Base-by-base conservation (phyloP, 179 eudicot genomes). In the Drosera spatulata region DNA sequence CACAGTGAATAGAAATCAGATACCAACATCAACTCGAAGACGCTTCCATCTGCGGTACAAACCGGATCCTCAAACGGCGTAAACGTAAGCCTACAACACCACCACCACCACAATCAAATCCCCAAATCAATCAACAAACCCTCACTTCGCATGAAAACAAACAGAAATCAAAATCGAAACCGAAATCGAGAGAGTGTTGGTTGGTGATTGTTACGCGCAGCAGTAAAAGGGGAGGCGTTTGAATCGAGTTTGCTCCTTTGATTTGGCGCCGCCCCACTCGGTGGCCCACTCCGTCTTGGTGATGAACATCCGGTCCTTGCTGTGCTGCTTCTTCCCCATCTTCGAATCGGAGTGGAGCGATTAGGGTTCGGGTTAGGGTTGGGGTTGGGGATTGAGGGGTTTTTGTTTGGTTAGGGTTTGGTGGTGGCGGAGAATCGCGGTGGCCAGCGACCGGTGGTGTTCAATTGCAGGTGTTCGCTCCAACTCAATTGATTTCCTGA, bases 271-370 rank as follows among this genome's bases (percentile, higher is more conserved):
- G 62, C 99, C 99, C 99, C 99, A 93, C 70, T 93, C 99, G 59
- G 99, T 93, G 52, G 99, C 99, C 99, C 97, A 93, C 62, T 93
- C 99, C 7, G 99, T 93, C 69, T 74, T 85, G 4, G 99, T 93
- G 0, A 93, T 79, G 79, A 62, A 93, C 97, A 93, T 89, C 0
- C 99, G 85, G 70, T 93, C 96, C 57, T 93, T 93, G 73, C 99
- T 93, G 72, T 93, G 99, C 66, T 93, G 99, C 56, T 93, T 93
- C 82, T 93, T 93, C 95, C 99, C 96, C 99, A 93, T 91, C 39
- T 70, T 63, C 33, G 33, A 22, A 22, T 22, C 33, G 33, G 33
- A 22, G 33, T 22, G 33, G 33, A 22, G 33, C 33, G 33, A 22
- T 0, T 22, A 22, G 1, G 33, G 33, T 22, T 22, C 0, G 1